These are phyloP conservation scores for Castanopsis chinensis DNA, from an alignment of 306 rosid genomes.

Conservation along the genomic window DNA sequence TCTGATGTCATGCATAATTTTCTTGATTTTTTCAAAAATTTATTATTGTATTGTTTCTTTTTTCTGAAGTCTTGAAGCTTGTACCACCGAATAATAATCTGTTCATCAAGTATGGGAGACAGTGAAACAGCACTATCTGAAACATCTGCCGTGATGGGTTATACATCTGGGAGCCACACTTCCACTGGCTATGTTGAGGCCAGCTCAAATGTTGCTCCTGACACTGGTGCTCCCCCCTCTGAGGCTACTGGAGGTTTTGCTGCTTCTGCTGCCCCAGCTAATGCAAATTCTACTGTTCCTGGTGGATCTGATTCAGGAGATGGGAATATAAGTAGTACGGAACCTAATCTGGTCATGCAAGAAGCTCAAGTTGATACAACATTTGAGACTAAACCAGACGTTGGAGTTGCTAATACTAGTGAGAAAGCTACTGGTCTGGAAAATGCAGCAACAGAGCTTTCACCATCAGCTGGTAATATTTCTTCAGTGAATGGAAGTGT, in stretches of 20 bases:
- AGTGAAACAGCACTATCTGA: constrained; percentile 66
- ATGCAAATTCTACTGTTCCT: constrained; percentile 24
- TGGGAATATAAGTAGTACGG: constrained; percentile 37
- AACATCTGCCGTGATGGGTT: constrained; percentile 44
- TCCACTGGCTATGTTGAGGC: constrained; percentile 51
- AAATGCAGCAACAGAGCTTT: constrained; percentile 30
- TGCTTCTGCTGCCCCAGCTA: constrained; percentile 23
- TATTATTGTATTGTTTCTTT: background rate
- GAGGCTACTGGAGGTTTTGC: constrained; percentile 40
- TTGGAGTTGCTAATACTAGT: constrained; percentile 31
- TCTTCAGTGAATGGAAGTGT: constrained; percentile 50
- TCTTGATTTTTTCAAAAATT: background rate
- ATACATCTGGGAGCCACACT: constrained; percentile 33
- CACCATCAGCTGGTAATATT: constrained; percentile 38
- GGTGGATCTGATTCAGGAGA: constrained; percentile 44
- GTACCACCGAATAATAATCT: constrained; percentile 7
- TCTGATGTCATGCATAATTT: background rate
- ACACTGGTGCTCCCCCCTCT: constrained; percentile 24
- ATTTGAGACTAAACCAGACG: constrained; percentile 35
- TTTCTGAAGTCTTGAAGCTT: constrained; percentile 29
- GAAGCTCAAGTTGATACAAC: constrained; percentile 44
- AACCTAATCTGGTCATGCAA: constrained; percentile 47
- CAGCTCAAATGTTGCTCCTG: constrained; percentile 30
- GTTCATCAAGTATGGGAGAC: constrained; percentile 55
- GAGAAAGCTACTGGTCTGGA: constrained; percentile 34